These are phyloP conservation scores for Spergularia azorica DNA, from an alignment of 179 eudicot genomes.

Conservation along the genomic window DNA sequence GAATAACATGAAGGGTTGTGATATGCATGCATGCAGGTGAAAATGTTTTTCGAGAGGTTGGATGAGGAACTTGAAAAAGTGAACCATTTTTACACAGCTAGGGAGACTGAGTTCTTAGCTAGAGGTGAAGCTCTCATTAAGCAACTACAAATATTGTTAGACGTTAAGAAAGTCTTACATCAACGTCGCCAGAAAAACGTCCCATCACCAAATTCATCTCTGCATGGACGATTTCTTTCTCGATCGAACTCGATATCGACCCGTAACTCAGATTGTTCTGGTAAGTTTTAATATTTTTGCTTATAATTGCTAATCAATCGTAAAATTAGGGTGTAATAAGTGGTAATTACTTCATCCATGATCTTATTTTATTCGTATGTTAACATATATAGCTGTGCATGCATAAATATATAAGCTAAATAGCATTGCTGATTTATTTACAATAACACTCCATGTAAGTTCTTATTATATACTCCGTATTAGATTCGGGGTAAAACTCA, in stretches of 20 bases:
- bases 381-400: no score
- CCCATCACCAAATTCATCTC: conserved; percentile 27
- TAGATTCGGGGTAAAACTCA: no score
- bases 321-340: no score
- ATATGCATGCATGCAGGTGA: conserved; percentile 41
- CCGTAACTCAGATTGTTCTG: conserved; percentile 59
- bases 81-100: conserved; percentile 54
- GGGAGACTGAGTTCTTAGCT: conserved; percentile 59
- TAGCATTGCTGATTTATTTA: no score
- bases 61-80: conserved; percentile 70
- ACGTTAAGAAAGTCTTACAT: conserved; percentile 50
- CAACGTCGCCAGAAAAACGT: conserved; percentile 48
- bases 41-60: conserved; percentile 44
- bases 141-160: conserved; percentile 55
- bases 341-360: no score
- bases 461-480: no score
- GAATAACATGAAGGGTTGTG: not conserved
- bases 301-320: no score
- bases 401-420: no score
- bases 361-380: no score
- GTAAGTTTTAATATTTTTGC: conserved; percentile 31
- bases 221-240: conserved; percentile 38
- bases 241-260: conserved; percentile 43
- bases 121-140: conserved; percentile 59
- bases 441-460: no score